Percentiles rank a stretch among this genome's conserved stretches.
phyloP scores from a whole-genome alignment of 768 basidiomycete species.

The Amanita subjunquillea region DNA sequence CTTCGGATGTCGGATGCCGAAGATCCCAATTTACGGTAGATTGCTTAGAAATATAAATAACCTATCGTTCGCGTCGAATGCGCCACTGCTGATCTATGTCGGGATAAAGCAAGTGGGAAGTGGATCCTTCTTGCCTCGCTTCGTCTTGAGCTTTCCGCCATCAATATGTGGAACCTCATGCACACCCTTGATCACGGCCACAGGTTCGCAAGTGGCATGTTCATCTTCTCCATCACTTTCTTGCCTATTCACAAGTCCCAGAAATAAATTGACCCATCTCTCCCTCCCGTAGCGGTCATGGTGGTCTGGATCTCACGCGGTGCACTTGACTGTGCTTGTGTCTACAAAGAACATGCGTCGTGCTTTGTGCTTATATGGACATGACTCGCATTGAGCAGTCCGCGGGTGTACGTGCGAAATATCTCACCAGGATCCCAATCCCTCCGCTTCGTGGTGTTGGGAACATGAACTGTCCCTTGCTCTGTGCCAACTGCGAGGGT shows the following conservation, averaged over 20 bases:
- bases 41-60: too few relatives aligned
- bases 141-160: constrained; percentile 25
- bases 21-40: constrained; percentile 91
- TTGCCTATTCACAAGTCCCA: constrained; percentile 56
- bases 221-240: constrained; percentile 16
- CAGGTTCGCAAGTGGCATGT: constrained; percentile 22
- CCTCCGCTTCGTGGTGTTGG: constrained; percentile 48
- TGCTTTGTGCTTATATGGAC: constrained; percentile 29
- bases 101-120: constrained; percentile 46
- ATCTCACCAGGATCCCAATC: constrained; percentile 60
- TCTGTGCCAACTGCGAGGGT: constrained; percentile 67
- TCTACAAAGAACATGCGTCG: constrained; percentile 39
- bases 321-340: constrained; percentile 66
- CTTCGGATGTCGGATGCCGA: constrained; percentile 30
- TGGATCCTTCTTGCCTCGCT: constrained; percentile 26
- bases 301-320: constrained; percentile 62
- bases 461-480: constrained; percentile 57
- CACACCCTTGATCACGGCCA: constrained; percentile 42
- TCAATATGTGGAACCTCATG: constrained; percentile 37
- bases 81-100: constrained; percentile 56
- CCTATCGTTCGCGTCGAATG: constrained; percentile 42
- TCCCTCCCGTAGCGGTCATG: constrained; percentile 50
- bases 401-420: too few relatives aligned
- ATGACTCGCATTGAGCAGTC: constrained; percentile 54
- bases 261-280: constrained; percentile 57